Evolutionary conservation across 2,329 filamentous ascomycete species (phyloP), one percentile per base, ranked within the genome.

Genomic region (Phaeosphaeriaceae sp.): DNA sequence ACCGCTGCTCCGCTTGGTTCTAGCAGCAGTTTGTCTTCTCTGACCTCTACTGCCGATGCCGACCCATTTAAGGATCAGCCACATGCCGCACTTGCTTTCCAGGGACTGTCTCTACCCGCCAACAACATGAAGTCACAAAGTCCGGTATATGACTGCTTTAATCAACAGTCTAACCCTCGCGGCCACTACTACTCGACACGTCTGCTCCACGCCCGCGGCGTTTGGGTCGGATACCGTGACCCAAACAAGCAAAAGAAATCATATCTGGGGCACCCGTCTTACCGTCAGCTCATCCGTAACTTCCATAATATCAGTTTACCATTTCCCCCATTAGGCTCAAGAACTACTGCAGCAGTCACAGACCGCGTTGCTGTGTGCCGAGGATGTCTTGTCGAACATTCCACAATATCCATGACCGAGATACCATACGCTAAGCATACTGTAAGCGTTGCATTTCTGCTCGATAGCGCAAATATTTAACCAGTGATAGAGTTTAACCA

Each of bases 151-250:
- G 38, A 38, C 12, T 58, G 61, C 36, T 63, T 65, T 46, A 55
- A 56, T 8, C 15, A 35, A 3, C 34, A 51, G 1, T 16, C 7
- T 7, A 35, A 58, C 11, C 36, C 26, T 6, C 42, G 34, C 9
- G 55, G 58, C 1, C 61, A 63, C 26, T 55, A 52, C 6, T 45
- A 51, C 39, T 50, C 60, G 1, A 53, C 48, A 12, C 42, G 53
- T 17, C 18, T 57, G 4, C 52, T 67, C 11, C 55, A 46, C 20
- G 37, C 42, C 9, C 41, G 30, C 13, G 61, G 61, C 4, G 48
- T 67, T 1, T 66, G 60, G 63, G 53, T 66, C 20, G 63, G 63
- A 3, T 62, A 67, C 32, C 39, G 64, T 11, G 48, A 49, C 12
- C 45, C 50, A 18, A 42, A 54, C 1, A 52, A 48, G 16, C 52